Conservation (phyloP, 148 eudicot genomes). For the Chenopodium album region DNA sequence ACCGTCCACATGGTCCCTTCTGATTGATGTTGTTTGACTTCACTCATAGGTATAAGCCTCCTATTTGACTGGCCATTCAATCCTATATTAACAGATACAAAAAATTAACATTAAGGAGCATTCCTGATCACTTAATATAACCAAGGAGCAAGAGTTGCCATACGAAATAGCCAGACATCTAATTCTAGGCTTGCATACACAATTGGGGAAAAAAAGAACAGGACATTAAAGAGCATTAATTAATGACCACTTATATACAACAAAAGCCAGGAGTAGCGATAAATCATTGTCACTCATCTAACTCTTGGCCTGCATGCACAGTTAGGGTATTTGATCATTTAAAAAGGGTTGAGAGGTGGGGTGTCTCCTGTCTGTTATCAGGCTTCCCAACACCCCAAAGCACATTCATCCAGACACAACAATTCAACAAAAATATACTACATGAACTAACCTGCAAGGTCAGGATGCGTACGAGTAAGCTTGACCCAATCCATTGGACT, state of each 20-base stretch:
- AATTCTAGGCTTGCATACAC: no score
- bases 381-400: not conserved
- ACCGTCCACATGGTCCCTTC: slow-evolving; percentile 96
- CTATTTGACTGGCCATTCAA: slow-evolving; percentile 81
- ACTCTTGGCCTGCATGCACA: not conserved
- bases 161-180: no score
- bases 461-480: slow-evolving; percentile 88
- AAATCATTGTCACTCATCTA: not conserved
- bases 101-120: not conserved
- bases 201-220: no score
- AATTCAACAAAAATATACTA: not conserved
- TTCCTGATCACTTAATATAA: not conserved
- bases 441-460: slow-evolving; percentile 70
- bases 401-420: slow-evolving; percentile 2
- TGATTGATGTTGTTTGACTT: slow-evolving; percentile 82
- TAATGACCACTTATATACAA: no score
- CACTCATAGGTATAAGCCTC: slow-evolving; percentile 72
- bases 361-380: not conserved
- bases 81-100: slow-evolving; percentile 37
- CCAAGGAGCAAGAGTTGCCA: not conserved
- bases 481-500: slow-evolving; percentile 98
- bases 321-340: not conserved
- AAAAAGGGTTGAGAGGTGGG: not conserved
- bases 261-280: not conserved
- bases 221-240: no score